These are phyloP conservation scores for Cryptosporidium sp. DNA, from an alignment of 169 alveolate genomes.

Conservation along the genomic window DNA sequence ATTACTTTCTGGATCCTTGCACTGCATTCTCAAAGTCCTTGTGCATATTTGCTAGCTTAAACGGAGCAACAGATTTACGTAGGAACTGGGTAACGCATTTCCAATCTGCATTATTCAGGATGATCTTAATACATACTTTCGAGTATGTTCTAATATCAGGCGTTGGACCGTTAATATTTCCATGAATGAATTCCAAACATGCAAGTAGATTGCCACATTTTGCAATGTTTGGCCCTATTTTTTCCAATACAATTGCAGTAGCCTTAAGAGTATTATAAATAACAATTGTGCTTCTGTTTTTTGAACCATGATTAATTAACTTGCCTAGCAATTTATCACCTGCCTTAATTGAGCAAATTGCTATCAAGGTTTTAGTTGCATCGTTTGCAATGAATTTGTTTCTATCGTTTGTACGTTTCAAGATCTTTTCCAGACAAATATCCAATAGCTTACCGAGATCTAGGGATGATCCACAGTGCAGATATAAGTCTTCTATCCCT, in stretches of 20 bases:
- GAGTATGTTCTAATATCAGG: conserved; percentile 69
- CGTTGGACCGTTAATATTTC: conserved; percentile 63
- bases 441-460: conserved; percentile 69
- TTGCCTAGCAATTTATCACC: conserved; percentile 71
- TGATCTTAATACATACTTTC: conserved; percentile 32
- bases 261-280: conserved; percentile 39
- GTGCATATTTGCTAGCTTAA: conserved; percentile 29
- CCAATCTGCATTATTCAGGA: conserved; percentile 49
- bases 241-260: conserved; percentile 53
- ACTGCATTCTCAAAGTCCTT: conserved; percentile 59
- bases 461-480: conserved; percentile 43
- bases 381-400: conserved; percentile 74
- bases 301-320: conserved; percentile 36
- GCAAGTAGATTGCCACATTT: conserved; percentile 45
- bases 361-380: conserved; percentile 44
- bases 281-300: conserved; percentile 52
- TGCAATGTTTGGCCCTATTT: conserved; percentile 46
- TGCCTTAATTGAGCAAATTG: conserved; percentile 57
- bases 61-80: conserved; percentile 63
- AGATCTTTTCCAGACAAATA: conserved; percentile 41
- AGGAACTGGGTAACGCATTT: conserved; percentile 22
- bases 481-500: conserved; percentile 61
- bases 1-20: neutral
- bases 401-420: conserved; percentile 66
- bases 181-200: conserved; percentile 67